Conservation (phyloP, 176 grass and related monocot species). For the Saccharum officinarum region DNA sequence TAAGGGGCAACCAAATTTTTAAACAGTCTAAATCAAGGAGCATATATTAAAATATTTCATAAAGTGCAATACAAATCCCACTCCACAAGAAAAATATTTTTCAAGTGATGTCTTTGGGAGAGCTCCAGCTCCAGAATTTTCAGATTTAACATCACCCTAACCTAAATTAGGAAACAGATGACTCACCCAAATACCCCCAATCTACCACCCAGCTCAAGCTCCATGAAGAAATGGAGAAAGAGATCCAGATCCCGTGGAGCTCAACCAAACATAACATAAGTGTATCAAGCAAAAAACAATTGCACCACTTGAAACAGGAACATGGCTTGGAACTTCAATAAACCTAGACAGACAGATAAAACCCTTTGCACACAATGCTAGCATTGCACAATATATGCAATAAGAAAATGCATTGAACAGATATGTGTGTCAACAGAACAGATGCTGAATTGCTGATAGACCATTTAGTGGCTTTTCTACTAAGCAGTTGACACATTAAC, state of each 20-base stretch:
- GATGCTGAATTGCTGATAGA: background rate
- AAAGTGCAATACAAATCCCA: background rate
- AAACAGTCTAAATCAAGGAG: slow-evolving; percentile 12
- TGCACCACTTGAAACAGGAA: background rate
- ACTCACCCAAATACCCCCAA: background rate
- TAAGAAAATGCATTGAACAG: background rate
- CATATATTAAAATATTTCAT: background rate
- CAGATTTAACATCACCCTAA: background rate
- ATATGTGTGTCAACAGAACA: background rate
- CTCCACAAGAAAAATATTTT: background rate
- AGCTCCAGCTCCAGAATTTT: background rate
- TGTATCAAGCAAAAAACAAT: slow-evolving; percentile 11
- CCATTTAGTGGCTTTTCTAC: slow-evolving; percentile 6
- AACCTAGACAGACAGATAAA: background rate
- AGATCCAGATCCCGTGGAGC: background rate
- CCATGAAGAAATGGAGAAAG: background rate
- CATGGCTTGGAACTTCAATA: background rate
- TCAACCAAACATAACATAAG: background rate
- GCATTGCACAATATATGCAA: background rate
- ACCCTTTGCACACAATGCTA: background rate
- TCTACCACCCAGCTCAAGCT: background rate
- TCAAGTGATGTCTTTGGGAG: background rate
- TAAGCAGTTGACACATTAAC: background rate
- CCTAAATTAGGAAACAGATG: background rate
- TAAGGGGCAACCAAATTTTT: background rate